Base-by-base conservation (phyloP, 2,329 filamentous ascomycete genomes). In the Grosmannia serpens region DNA sequence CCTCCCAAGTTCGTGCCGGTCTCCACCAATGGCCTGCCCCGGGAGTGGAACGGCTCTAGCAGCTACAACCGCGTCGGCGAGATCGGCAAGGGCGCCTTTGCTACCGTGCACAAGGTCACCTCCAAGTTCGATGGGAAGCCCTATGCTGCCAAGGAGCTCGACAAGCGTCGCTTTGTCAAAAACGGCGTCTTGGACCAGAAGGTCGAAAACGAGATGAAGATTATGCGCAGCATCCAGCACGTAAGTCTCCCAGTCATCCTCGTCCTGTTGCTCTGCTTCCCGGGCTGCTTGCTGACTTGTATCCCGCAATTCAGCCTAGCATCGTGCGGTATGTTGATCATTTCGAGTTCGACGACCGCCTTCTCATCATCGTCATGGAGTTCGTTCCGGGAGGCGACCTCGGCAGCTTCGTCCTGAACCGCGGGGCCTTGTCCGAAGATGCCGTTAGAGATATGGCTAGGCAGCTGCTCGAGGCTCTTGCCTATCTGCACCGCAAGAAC, bases 341-440 rank as follows among this genome's bases (percentile, higher is more conserved):
- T 67, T 82, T 94, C 64, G 91, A 96, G 63, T 86, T 88, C 75
- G 83, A 85, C 51, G 79, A 88, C 46, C 78, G 91, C 68, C 79
- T 96, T 5, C 91, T 96, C 69, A 96, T 99, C 70, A 92, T 97
- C 69, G 87, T 96, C 70, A 99, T 99, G 94, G 94, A 99, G 67
- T 96, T 82, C 65, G 83, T 97, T 17, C 81, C 84, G 8, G 81
- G 82, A 33, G 94, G 94, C 51, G 92, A 99, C 69, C 75, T 99
- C 15, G 89, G 89, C 57, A 84, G 83, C 53, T 83, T 88, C 62
- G 78, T 97, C 33, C 73, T 75, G 24, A 77, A 81, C 13, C 71
- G 82, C 33, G 82, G 83, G 1, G 72, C 77, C 0, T 80, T 97
- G 55, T 72, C 77, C 0, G 92, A 97, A 68, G 65, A 71, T 1